These are phyloP conservation scores for Morella rubra DNA, from an alignment of 306 rosid genomes.

Conservation along the genomic window DNA sequence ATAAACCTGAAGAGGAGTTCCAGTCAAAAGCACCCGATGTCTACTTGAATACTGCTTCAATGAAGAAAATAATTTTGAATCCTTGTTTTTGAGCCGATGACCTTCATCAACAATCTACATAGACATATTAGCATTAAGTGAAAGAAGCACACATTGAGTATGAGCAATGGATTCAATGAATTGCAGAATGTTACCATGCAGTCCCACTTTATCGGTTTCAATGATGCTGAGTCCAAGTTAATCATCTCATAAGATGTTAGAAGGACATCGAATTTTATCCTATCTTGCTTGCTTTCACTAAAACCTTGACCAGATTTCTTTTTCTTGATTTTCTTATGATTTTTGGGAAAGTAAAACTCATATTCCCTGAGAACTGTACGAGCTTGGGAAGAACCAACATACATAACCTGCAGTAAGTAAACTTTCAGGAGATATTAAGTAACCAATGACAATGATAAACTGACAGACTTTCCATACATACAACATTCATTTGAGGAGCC, in stretches of 20 bases:
- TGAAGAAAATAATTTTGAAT: constrained; percentile 92
- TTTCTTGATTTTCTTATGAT: constrained; percentile 83
- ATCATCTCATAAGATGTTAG: constrained; percentile 98
- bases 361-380: constrained; percentile 83
- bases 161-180: constrained; percentile 17
- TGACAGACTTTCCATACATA: constrained; percentile 43
- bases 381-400: constrained; percentile 90
- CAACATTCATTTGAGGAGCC: constrained; percentile 99
- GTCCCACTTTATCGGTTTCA: constrained; percentile 91
- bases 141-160: constrained; percentile 20
- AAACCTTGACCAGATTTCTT: constrained; percentile 71
- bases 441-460: constrained; percentile 24
- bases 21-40: constrained; percentile 93
- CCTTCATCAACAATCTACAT: constrained; percentile 96
- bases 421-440: constrained; percentile 25
- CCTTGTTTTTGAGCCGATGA: constrained; percentile 96
- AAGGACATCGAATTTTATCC: constrained; percentile 96
- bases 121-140: constrained; percentile 27
- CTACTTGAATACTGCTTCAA: constrained; percentile 75
- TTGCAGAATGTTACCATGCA: constrained; percentile 64
- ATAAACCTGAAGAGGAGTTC: constrained; percentile 98
- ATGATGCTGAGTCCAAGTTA: constrained; percentile 68
- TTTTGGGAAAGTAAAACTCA: constrained; percentile 88
- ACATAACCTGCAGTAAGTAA: constrained; percentile 74
- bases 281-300: constrained; percentile 87